Base-by-base conservation (phyloP, 495 filamentous ascomycete species). In the Neurospora sp. region DNA sequence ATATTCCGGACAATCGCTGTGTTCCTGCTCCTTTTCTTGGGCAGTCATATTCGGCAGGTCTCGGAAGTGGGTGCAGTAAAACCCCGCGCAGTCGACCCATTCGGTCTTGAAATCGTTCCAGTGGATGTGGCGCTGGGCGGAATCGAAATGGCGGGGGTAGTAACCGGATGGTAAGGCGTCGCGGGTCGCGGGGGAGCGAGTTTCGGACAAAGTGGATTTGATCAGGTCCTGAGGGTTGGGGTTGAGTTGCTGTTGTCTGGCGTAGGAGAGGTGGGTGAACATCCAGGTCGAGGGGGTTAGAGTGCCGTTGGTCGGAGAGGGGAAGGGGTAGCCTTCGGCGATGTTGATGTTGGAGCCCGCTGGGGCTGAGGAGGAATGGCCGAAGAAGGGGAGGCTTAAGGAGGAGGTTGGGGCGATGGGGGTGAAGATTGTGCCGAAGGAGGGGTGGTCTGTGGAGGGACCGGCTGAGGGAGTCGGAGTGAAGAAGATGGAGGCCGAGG, bases 161-260 rank as follows among this genome's bases (percentile, higher is more conserved):
- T 16, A 35, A 2, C 54, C 27, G 2, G 54, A 60, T 0, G 27
- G 27, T 2, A 31, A 9, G 0, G 54, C 2, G 14, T 4, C 0
- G 54, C 27, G 54, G 27, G 27, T 66, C 1, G 12, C 1, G 0
- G 54, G 14, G 14, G 14, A 18, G 6, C 49, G 20, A 7, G 11
- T 27, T 6, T 60, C 49, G 11, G 20, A 5, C 2, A 60, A 2
- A 0, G 49, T 60, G 0, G 4, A 14, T 0, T 0, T 1, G 5
- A 60, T 60, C 0, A 54, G 10, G 0, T 54, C 2, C 2, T 54
- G 9, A 5, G n/a, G 20, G 20, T 27, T 12, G 2, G 46, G 4
- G 11, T 60, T 27, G 20, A 60, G 10, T 12, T 12, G 4, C 1
- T 60, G 46, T 60, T 60, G 49, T 0, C 46, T 5, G 2, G 46